Base-by-base conservation (phyloP, 176 grass and related monocot genomes). In the Microstegium vimineum region DNA sequence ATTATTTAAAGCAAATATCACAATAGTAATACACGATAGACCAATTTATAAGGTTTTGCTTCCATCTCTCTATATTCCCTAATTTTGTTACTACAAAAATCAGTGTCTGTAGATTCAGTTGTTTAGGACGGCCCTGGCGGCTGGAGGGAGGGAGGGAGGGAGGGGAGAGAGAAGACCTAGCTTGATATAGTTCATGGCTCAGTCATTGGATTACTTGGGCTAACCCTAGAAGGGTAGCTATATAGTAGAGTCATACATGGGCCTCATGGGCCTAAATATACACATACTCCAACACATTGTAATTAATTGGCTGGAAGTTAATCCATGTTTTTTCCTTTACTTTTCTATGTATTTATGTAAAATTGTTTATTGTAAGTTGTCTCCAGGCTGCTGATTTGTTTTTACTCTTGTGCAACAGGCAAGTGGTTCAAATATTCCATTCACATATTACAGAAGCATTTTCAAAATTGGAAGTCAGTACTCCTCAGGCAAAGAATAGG, bases 361-460 rank as follows among this genome's bases (percentile, higher is more conserved):
- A 67, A 67, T 34, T 51, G 34, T 70, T 34, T 26, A 3, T 71
- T 56, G 32, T 71, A 65, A 63, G 23, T 41, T 86, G 5, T 52
- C 76, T 40, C 18, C 11, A 38, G 31, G 3, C 20, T 27, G 26
- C 33, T 69, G 51, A 40, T 63, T 28, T 62, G 14, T 60, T 72
- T 76, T 72, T 66, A 74, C 4, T 79, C 41, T 46, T 62, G 49
- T 79, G 27, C 16, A 80, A 87, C 88, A 99, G 96, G 85, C 96
- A 99, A 93, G 96, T 99, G 59, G 89, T 99, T 84, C 91, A 99
- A 80, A 91, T 95, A 84, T 99, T 99, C 59, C 96, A 99, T 94
- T 91, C 96, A 88, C 91, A 90, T 88, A 99, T 95, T 77, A 92
- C 91, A 28, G 96, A 95, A 71, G 85, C 91, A 87, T 95, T 93